Evolutionary conservation across 352 stramenopile genomes (phyloP).

Genomic region (Phytophthora foliorum): DNA sequence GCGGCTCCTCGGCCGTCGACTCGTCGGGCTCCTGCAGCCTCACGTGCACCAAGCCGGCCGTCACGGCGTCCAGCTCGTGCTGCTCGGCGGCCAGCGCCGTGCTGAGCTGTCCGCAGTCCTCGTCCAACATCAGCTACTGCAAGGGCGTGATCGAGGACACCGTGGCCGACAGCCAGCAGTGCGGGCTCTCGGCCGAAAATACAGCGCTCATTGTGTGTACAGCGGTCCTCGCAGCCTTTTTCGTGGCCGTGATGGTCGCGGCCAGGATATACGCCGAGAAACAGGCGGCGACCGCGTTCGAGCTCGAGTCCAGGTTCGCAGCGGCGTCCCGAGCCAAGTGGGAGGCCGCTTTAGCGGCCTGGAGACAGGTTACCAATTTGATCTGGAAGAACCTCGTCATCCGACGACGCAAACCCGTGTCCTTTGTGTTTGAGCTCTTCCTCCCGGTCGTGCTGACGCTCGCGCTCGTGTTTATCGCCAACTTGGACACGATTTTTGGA

Average conservation of each 20-base stretch:
- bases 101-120: slow-evolving; percentile 38
- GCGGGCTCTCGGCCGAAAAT: slow-evolving; percentile 42
- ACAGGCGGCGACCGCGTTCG: not conserved
- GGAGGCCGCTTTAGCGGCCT: slow-evolving; percentile 41
- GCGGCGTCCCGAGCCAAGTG: slow-evolving; percentile 33
- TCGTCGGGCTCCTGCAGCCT: slow-evolving; percentile 37
- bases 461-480: slow-evolving; percentile 69
- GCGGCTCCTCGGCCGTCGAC: slow-evolving; percentile 16
- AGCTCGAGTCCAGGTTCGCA: slow-evolving; percentile 41
- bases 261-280: slow-evolving; percentile 36
- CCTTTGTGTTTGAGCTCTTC: slow-evolving; percentile 68
- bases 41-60: slow-evolving; percentile 40
- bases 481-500: slow-evolving; percentile 61
- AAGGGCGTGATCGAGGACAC: slow-evolving; percentile 50
- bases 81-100: slow-evolving; percentile 38
- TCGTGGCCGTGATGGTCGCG: slow-evolving; percentile 30
- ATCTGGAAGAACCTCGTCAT: slow-evolving; percentile 83
- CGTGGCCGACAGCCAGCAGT: slow-evolving; percentile 51
- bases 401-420: slow-evolving; percentile 52
- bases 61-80: slow-evolving; percentile 49
- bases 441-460: slow-evolving; percentile 61
- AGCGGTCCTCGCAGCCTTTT: slow-evolving; percentile 31
- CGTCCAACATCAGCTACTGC: slow-evolving; percentile 41
- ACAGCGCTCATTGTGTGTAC: slow-evolving; percentile 41
- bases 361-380: slow-evolving; percentile 67